Conservation (phyloP, 2,329 filamentous ascomycete species). For the Fusarium nodosum region DNA sequence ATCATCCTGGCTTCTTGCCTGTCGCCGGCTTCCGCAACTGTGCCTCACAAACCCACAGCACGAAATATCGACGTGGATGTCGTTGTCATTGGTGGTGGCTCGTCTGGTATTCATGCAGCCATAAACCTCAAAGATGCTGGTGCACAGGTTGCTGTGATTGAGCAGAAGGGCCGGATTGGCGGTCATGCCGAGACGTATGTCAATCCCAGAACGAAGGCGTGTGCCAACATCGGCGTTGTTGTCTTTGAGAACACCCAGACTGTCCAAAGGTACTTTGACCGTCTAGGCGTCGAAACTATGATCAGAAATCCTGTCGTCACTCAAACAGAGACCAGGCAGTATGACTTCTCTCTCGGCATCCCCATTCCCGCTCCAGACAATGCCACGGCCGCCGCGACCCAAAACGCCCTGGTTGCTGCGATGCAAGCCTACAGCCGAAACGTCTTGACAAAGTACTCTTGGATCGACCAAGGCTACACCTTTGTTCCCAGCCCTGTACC, state of each 20-base stretch:
- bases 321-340: not conserved
- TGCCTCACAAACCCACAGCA: not conserved
- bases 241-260: slow-evolving; percentile 31
- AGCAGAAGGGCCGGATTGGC: slow-evolving; percentile 39
- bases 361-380: slow-evolving; percentile 28
- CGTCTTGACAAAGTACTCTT: slow-evolving; percentile 36
- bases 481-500: slow-evolving; percentile 34
- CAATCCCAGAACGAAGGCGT: slow-evolving; percentile 20
- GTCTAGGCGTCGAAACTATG: slow-evolving; percentile 16
- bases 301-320: not conserved
- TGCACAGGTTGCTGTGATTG: slow-evolving; percentile 31
- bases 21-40: not conserved
- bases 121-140: slow-evolving; percentile 29
- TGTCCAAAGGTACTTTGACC: slow-evolving; percentile 36
- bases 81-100: slow-evolving; percentile 33
- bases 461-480: slow-evolving; percentile 41
- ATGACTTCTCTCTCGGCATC: slow-evolving; percentile 37
- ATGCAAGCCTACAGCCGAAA: slow-evolving; percentile 21
- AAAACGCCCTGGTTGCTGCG: slow-evolving; percentile 16
- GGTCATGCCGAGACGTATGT: slow-evolving; percentile 43
- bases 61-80: slow-evolving; percentile 21
- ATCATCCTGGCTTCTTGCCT: slow-evolving; percentile 11
- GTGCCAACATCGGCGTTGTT: slow-evolving; percentile 32
- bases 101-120: slow-evolving; percentile 30
- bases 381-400: not conserved